phyloP scores from a whole-genome alignment of 2,329 filamentous ascomycete species.

The Fusarium dlaminii region DNA sequence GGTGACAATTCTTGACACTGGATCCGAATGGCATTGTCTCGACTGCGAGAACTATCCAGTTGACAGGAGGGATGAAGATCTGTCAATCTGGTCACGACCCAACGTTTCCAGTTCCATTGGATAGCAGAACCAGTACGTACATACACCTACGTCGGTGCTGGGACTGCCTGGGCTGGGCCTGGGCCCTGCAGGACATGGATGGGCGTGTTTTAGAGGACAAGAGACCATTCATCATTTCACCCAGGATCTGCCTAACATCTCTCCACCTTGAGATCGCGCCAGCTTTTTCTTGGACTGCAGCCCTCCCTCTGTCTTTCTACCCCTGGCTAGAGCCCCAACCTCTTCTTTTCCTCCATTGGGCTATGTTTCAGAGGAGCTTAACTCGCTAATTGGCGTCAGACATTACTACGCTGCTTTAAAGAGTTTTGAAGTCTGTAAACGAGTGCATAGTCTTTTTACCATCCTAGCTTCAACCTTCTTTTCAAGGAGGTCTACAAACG shows the following conservation, averaged over 20 bases:
- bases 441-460: neutral
- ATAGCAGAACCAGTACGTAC: neutral
- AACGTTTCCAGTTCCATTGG: conserved; percentile 5
- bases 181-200: conserved; percentile 37
- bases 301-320: neutral
- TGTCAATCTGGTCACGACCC: conserved; percentile 16
- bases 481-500: conserved; percentile 14
- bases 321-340: conserved; percentile 20
- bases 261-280: conserved; percentile 43
- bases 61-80: neutral
- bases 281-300: conserved; percentile 26
- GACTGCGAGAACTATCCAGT: neutral
- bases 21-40: neutral
- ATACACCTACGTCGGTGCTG: conserved; percentile 11
- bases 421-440: neutral
- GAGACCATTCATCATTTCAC: conserved; percentile 6
- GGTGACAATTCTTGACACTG: neutral
- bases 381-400: neutral
- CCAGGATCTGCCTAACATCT: conserved; percentile 38
- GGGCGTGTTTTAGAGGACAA: conserved; percentile 1
- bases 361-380: neutral
- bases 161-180: conserved; percentile 15
- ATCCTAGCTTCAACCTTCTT: neutral
- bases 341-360: conserved; percentile 3
- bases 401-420: neutral